Conservation (phyloP, 2,329 filamentous ascomycete species). For the Chrysosporium queenslandicum region DNA sequence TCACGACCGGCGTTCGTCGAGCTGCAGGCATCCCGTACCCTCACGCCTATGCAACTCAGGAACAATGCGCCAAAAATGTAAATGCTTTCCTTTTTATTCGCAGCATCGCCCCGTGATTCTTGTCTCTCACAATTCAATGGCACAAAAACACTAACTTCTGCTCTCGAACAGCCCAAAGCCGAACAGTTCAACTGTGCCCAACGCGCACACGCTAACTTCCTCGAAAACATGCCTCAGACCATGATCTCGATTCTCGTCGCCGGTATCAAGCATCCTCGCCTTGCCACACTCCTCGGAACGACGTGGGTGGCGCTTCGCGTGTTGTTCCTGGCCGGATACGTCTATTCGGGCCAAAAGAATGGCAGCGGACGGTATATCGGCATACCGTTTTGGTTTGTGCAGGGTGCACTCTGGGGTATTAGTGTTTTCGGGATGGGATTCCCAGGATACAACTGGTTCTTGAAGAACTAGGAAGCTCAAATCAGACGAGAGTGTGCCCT, state of each 20-base stretch:
- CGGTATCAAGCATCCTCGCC: slow-evolving; percentile 45
- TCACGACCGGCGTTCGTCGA: slow-evolving; percentile 41
- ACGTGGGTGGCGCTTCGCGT: slow-evolving; percentile 44
- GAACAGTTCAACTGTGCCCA: slow-evolving; percentile 46
- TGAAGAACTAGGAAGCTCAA: background rate
- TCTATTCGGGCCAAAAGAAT: slow-evolving; percentile 32
- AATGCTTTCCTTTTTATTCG: slow-evolving; percentile 7
- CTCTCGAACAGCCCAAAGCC: slow-evolving; percentile 29
- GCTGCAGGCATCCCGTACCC: slow-evolving; percentile 48
- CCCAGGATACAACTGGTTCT: slow-evolving; percentile 3
- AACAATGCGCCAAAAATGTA: slow-evolving; percentile 43
- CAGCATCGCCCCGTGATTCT: background rate
- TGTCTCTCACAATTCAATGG: background rate
- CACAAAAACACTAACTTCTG: background rate
- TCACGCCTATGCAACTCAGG: slow-evolving; percentile 47
- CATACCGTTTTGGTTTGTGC: slow-evolving; percentile 31
- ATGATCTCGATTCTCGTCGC: slow-evolving; percentile 45
- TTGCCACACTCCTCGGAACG: slow-evolving; percentile 38
- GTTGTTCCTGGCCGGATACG: slow-evolving; percentile 42
- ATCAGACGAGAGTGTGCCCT: too few relatives aligned
- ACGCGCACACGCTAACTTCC: slow-evolving; percentile 49
- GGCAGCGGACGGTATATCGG: slow-evolving; percentile 33
- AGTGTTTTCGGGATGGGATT: slow-evolving; percentile 26
- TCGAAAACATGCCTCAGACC: slow-evolving; percentile 48
- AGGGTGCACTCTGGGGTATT: slow-evolving; percentile 34